These are phyloP conservation scores for Botryococcus braunii DNA, from an alignment of 163 green algal species.

Conservation along the genomic window DNA sequence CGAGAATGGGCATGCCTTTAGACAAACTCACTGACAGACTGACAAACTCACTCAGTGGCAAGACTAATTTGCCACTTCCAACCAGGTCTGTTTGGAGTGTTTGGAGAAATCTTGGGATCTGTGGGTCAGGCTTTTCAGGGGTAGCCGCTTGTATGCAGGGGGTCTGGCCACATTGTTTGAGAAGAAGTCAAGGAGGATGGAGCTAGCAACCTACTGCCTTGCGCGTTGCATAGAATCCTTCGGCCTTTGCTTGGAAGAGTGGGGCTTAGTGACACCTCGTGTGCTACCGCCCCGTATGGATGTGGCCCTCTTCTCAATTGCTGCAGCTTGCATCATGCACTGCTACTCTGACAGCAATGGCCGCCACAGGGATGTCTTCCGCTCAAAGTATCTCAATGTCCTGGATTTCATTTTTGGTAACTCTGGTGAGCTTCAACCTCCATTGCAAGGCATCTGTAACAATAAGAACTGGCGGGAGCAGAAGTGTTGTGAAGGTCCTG, in stretches of 20 bases:
- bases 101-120: too few species aligned
- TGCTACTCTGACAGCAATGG: slow-evolving; percentile 71
- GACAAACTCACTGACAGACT: too few species aligned
- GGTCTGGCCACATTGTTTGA: slow-evolving; percentile 80
- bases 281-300: slow-evolving; percentile 45
- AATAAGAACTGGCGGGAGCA: too few species aligned
- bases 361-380: slow-evolving; percentile 51
- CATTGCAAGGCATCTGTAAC: too few species aligned
- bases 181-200: slow-evolving; percentile 92
- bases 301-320: slow-evolving; percentile 68
- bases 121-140: too few species aligned
- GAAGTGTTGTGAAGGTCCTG: too few species aligned
- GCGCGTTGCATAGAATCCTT: slow-evolving; percentile 46
- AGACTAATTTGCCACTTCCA: too few species aligned
- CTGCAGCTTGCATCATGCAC: slow-evolving; percentile 79
- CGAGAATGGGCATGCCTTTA: too few species aligned
- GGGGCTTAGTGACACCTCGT: slow-evolving; percentile 4
- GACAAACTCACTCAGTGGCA: too few species aligned
- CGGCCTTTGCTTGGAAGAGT: slow-evolving; percentile 26
- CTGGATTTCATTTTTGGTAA: slow-evolving; percentile 87
- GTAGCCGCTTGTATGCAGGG: slow-evolving; percentile 11
- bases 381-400: slow-evolving; percentile 78
- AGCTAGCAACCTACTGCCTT: slow-evolving; percentile 87
- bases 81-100: too few species aligned
- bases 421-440: slow-evolving; percentile 39